Evolutionary conservation across 148 eudicot genomes (phyloP).

Genomic region (Hydrangea macrophylla): DNA sequence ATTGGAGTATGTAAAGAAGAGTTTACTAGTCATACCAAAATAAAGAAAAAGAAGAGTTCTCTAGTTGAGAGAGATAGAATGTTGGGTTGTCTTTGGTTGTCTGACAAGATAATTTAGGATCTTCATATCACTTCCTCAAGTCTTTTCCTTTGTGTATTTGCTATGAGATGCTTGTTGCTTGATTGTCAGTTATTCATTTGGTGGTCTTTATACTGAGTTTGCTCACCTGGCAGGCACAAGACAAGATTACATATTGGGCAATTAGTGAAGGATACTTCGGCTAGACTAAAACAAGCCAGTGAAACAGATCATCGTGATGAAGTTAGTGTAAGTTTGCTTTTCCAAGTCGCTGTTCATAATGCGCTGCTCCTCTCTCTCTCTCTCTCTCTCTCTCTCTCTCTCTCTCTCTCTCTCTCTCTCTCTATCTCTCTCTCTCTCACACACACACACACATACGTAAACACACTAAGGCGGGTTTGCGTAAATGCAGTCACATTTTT

Average conservation of each 20-base stretch:
- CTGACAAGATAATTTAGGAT: background rate
- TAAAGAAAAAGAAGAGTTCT: background rate
- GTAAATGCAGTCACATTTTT: no score
- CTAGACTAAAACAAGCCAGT: constrained; percentile 35
- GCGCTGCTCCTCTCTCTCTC: no score
- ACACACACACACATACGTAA: no score
- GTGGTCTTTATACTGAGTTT: constrained; percentile 1
- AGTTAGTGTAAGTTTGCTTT: constrained; percentile 26
- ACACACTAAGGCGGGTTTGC: no score
- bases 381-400: constrained; percentile 6
- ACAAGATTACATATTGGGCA: constrained; percentile 33
- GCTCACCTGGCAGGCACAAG: constrained; percentile 26
- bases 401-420: background rate
- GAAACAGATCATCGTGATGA: constrained; percentile 28
- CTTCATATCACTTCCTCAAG: background rate
- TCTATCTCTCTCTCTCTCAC: no score
- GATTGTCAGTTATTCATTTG: background rate
- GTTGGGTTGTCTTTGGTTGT: background rate
- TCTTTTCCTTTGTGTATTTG: background rate
- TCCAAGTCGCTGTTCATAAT: background rate
- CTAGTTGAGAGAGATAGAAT: background rate
- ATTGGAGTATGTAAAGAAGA: no score
- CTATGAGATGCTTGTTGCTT: background rate
- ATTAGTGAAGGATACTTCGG: constrained; percentile 36
- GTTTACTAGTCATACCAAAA: no score